Conservation (phyloP, 2,329 filamentous ascomycete species). For the Cercospora sojina region DNA sequence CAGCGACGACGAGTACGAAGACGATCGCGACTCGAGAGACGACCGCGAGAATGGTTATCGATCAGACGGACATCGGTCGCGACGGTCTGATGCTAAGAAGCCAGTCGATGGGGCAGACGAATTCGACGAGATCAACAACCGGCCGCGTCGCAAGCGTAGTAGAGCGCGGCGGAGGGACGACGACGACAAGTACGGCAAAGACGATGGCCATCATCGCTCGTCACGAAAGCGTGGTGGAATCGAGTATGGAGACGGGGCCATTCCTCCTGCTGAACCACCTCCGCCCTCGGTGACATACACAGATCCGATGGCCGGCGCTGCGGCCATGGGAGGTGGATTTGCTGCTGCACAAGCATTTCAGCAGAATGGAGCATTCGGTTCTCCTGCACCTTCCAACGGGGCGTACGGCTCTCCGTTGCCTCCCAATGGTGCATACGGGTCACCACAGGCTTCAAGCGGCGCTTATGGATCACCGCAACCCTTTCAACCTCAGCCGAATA, state of each 20-base stretch:
- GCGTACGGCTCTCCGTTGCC: slow-evolving; percentile 11
- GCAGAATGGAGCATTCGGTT: slow-evolving; percentile 7
- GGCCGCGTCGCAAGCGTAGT: slow-evolving; percentile 22
- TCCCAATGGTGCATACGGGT: slow-evolving; percentile 3
- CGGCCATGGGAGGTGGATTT: slow-evolving; percentile 18
- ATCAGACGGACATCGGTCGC: slow-evolving; percentile 23
- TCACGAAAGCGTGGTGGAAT: slow-evolving; percentile 13
- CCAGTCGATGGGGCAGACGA: slow-evolving; percentile 31
- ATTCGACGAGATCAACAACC: slow-evolving; percentile 30
- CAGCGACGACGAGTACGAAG: slow-evolving; percentile 33
- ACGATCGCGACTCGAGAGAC: slow-evolving; percentile 23
- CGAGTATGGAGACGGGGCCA: slow-evolving; percentile 21
- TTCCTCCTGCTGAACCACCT: slow-evolving; percentile 18
- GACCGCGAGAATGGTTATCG: slow-evolving; percentile 27
- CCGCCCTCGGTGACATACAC: slow-evolving; percentile 8
- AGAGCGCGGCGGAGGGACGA: slow-evolving; percentile 28
- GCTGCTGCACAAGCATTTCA: slow-evolving; percentile 16
- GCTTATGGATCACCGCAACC: slow-evolving; percentile 17
- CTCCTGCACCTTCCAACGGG: not conserved
- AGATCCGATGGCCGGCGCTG: slow-evolving; percentile 11
- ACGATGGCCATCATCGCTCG: slow-evolving; percentile 24
- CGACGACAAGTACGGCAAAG: slow-evolving; percentile 28
- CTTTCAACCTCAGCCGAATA: slow-evolving; percentile 15
- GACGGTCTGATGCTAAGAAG: slow-evolving; percentile 14
- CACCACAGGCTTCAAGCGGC: slow-evolving; percentile 9